These are phyloP conservation scores for Coniferiporia weirii DNA, from an alignment of 1,284 basidiomycete genomes.

Conservation along the genomic window DNA sequence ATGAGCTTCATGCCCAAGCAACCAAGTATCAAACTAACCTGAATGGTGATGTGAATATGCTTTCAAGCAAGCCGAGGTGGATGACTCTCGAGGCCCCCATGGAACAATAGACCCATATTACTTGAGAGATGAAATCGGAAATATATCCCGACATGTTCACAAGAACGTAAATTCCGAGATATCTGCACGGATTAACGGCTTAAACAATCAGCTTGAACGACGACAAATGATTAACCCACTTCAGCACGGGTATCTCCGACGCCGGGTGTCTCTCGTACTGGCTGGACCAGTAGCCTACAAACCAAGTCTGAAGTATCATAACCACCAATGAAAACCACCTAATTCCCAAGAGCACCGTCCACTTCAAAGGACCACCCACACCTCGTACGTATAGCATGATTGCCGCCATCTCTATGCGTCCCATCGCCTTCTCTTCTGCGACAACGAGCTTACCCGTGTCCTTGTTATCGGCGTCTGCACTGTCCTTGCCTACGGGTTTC, in stretches of 20 bases:
- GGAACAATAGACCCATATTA: constrained; percentile 7
- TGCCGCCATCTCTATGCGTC: constrained; percentile 31
- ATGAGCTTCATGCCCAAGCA: not conserved
- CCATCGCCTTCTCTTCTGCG: constrained; percentile 39
- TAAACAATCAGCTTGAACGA: constrained; percentile 5
- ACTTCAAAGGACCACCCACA: constrained; percentile 18
- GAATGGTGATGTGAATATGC: constrained; percentile 35
- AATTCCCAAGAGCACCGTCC: constrained; percentile 8
- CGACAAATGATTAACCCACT: constrained; percentile 33
- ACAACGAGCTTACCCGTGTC: constrained; percentile 31
- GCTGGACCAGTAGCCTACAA: constrained; percentile 36
- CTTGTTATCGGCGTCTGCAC: constrained; percentile 11
- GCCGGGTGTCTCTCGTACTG: constrained; percentile 30
- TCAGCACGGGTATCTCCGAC: constrained; percentile 33
- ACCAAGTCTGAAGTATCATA: constrained; percentile 25
- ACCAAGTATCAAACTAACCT: constrained; percentile 19
- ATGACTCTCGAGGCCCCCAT: constrained; percentile 7
- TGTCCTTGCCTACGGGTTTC: not conserved
- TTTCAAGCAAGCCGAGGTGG: constrained; percentile 1
- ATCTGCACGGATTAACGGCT: constrained; percentile 14
- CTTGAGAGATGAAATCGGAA: not conserved
- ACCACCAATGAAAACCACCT: not conserved
- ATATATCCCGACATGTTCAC: constrained; percentile 24
- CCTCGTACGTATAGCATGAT: constrained; percentile 12
- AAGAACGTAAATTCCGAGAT: constrained; percentile 26